Conservation (phyloP, 2,329 filamentous ascomycete species). For the Nothomitra cinnamomea region DNA sequence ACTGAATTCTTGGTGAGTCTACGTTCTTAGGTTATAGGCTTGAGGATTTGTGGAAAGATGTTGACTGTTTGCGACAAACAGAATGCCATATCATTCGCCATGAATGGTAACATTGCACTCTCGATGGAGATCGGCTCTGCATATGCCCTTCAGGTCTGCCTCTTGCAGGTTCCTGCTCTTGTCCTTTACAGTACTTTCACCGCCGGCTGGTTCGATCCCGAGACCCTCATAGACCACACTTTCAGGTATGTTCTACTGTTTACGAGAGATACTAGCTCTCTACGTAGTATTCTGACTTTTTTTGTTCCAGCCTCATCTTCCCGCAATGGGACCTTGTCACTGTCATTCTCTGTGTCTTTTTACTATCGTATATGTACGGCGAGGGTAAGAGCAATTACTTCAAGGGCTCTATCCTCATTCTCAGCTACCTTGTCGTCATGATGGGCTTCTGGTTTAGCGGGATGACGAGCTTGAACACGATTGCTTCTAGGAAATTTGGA, state of each 20-base stretch:
- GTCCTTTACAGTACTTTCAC: constrained; percentile 71
- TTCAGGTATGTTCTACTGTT: constrained; percentile 29
- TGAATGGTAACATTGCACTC: constrained; percentile 97
- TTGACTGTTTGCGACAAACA: constrained; percentile 20
- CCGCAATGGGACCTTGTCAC: constrained; percentile 99
- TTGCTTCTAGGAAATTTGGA: constrained; percentile 30
- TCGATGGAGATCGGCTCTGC: constrained; percentile 99
- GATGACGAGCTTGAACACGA: constrained; percentile 35
- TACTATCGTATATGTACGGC: constrained; percentile 93
- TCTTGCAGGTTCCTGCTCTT: constrained; percentile 83
- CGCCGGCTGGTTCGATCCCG: constrained; percentile 26
- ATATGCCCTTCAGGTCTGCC: constrained; percentile 88
- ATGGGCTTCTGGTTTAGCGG: constrained; percentile 80
- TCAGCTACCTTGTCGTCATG: constrained; percentile 85
- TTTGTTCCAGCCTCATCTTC: constrained; percentile 56
- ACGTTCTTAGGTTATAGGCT: not conserved
- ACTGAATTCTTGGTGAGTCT: constrained; percentile 78
- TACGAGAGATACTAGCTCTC: not conserved
- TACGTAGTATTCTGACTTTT: constrained; percentile 9
- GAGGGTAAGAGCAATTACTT: constrained; percentile 99
- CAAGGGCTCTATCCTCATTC: constrained; percentile 87
- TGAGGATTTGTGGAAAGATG: not conserved
- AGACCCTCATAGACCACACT: constrained; percentile 33
- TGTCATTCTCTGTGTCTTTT: constrained; percentile 86
- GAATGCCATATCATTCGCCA: constrained; percentile 98